Base-by-base conservation (phyloP, 495 filamentous ascomycete species). In the Trichoderma orchidacearum region DNA sequence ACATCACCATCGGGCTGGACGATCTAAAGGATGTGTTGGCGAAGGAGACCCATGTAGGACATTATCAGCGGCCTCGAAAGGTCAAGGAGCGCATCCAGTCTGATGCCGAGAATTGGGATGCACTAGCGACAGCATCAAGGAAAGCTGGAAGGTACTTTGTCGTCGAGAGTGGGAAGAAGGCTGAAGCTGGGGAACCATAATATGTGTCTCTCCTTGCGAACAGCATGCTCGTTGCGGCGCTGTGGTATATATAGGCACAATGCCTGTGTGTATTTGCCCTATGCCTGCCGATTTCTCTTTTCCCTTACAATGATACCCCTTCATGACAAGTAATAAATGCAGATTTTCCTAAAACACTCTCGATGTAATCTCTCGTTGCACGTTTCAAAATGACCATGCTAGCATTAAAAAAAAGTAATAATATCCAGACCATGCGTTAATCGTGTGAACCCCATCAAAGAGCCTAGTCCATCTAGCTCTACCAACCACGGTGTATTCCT, bases 141-240 rank as follows among this genome's bases (percentile, higher is more conserved):
- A 89, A 73, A 35, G 79, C 79, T 9, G 87, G 86, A 25, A 77
- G 73, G 60, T 95, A 83, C 65, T 92, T 95, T 57, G 82, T 92
- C 34, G 90, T 95, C 18, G 81, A 90, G 58, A 87, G 81, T 55
- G 77, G 71, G 31, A 66, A 63, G 36, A 3, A 38, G 32, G 29
- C 27, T 51, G 54, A 28, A 7, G 35, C 17, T 11, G 53, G 28
- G 8, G 28, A 53, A 53, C 28, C 51, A 32, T 32, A 32, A 31
- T 28, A 7, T 23, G 23, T 27, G 6, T 21, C 17, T 48, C 8
- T 48, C 8, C 9, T 27, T 48, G 41, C 21, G n/a, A 9, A 48
- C 21, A 17, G 36, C 36, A 7, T 41, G 8, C n/a, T n/a, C n/a
- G n/a, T 18, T 48, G 34, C 7, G 15, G 21, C 36, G n/a, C 36